Evolutionary conservation across 257 asterid species (phyloP), one percentile per base, ranked within the genome.

Genomic region (Solanum habrochaites): DNA sequence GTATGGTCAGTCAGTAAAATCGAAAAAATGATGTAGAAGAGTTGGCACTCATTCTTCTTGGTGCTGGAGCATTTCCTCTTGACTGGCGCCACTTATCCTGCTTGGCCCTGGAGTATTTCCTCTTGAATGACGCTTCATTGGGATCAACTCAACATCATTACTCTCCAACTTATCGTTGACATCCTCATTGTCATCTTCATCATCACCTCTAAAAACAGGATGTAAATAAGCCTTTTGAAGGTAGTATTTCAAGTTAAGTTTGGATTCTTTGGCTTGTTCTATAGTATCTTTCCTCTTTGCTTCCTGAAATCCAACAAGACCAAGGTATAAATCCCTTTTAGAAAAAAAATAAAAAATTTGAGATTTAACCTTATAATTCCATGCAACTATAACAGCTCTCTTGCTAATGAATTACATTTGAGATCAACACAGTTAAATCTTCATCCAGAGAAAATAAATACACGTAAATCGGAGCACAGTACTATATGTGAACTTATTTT

Each of bases 251-350:
- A 97, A 77, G 90, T 93, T 93, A 84, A 95, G 87, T 89, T 93
- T 86, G 2, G 98, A 98, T 86, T 97, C 98, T 89, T 95, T 91
- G 11, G 97, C 92, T n/a, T 87, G 94, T 88, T 95, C 99, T 82
- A 97, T 85, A 6, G 98, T 97, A 83, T 97, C 99, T 90, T 95
- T 97, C 97, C 84, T 94, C 98, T 87, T 94, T 8, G 99, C 98
- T 90, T 97, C 99, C 98, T 96, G 93, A 89, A 85, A 10, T 88
- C 56, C 32, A 23, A 88, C 1, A 62, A n/a, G 32, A 32, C 60
- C 82, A 70, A 74, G 45, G 66, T 27, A 21, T 67, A 67, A 7
- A 67, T 3, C 14, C 27, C 64, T 25, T 78, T 15, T 6, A 45
- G 11, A 78, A 66, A 78, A 84, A 42, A 42, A 1, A 13, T 32